A percentile compares a stretch with the other conserved stretches of the same genome.
phyloP scores from a whole-genome alignment of 257 asterid genomes.

The Catharanthus roseus region DNA sequence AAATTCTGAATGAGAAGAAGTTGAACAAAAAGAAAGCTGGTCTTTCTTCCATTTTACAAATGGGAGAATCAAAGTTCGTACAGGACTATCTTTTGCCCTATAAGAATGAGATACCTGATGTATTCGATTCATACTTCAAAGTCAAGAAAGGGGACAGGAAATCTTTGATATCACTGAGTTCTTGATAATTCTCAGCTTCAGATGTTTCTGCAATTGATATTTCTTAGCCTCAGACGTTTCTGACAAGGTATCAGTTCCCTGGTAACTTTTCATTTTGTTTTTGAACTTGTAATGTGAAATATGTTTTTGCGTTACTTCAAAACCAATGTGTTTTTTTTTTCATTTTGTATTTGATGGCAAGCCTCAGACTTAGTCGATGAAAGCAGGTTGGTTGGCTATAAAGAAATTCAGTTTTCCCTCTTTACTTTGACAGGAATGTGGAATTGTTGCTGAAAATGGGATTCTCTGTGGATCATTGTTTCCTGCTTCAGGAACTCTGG shows the following conservation, averaged over 20 bases:
- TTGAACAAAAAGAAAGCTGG: conserved; percentile 12
- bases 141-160: neutral
- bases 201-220: neutral
- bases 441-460: neutral
- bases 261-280: neutral
- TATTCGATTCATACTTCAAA: neutral
- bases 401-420: neutral
- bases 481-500: too few relatives aligned
- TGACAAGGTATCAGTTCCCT: neutral
- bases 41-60: neutral
- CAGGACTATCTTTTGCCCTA: conserved; percentile 13
- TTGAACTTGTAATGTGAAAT: neutral
- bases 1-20: conserved; percentile 18
- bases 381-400: neutral
- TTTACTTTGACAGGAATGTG: neutral
- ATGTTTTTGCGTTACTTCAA: neutral
- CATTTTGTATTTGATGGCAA: neutral
- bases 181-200: neutral
- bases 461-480: neutral
- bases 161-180: neutral
- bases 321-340: neutral
- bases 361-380: too few relatives aligned
- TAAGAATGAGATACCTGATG: conserved; percentile 16
- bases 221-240: neutral
- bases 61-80: conserved; percentile 10